Percentiles rank a stretch among this genome's conserved stretches.
Evolutionary conservation across 2,329 filamentous ascomycete genomes (phyloP).

Genomic region (Lachnellula hyalina): DNA sequence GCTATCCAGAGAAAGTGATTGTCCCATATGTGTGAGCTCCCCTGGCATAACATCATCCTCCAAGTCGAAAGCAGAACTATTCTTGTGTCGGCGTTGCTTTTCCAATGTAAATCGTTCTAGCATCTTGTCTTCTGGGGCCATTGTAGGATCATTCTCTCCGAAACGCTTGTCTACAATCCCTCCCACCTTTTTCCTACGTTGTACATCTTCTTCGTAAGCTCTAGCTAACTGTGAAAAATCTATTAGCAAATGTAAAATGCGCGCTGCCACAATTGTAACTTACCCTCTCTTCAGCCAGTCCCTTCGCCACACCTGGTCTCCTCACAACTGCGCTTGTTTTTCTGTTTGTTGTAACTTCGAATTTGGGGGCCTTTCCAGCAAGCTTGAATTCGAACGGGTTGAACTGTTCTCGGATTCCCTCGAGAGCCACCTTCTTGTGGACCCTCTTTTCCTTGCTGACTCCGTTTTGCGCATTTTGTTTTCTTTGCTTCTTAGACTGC

Average conservation of each 20-base stretch:
- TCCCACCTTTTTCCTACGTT: conserved; percentile 82
- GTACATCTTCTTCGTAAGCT: conserved; percentile 56
- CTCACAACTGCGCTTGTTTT: conserved; percentile 57
- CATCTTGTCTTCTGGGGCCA: conserved; percentile 91
- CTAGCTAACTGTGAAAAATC: conserved; percentile 13
- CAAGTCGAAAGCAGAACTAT: conserved; percentile 78
- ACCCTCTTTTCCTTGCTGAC: conserved; percentile 66
- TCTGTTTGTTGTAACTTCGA: conserved; percentile 70
- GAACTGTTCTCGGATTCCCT: conserved; percentile 88
- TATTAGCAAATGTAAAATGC: conserved; percentile 9
- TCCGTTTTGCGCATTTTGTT: conserved; percentile 63
- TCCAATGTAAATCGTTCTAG: conserved; percentile 86
- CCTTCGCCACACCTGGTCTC: conserved; percentile 78
- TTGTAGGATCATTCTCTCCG: conserved; percentile 88
- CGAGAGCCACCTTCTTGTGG: conserved; percentile 70
- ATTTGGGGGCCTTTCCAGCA: conserved; percentile 72
- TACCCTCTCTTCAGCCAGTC: conserved; percentile 79
- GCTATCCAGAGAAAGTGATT: conserved; percentile 61
- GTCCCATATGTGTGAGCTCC: conserved; percentile 77
- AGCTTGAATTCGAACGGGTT: conserved; percentile 96
- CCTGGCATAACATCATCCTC: conserved; percentile 71
- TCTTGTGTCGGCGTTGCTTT: conserved; percentile 73
- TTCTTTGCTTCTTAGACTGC: conserved; percentile 92
- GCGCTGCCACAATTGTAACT: not conserved
- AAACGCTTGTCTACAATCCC: conserved; percentile 91